phyloP scores from a whole-genome alignment of 2,329 filamentous ascomycete species.

The Knufia petricola region DNA sequence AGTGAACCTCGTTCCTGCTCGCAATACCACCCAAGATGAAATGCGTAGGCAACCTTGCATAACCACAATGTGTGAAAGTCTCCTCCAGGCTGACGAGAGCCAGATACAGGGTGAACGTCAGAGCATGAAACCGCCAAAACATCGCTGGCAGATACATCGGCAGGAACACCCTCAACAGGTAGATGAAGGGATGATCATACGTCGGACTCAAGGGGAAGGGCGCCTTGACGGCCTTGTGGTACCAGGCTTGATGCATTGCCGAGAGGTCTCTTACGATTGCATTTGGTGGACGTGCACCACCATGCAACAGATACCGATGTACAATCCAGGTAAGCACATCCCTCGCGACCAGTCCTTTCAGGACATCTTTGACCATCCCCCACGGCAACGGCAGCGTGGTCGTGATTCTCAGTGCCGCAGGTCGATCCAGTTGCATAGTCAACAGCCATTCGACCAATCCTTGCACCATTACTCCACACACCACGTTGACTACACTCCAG shows the following conservation, averaged over 20 bases:
- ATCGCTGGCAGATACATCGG: slow-evolving; percentile 49
- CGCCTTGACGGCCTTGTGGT: slow-evolving; percentile 40
- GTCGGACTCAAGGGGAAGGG: slow-evolving; percentile 49
- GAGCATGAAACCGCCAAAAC: slow-evolving; percentile 50
- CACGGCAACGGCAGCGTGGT: slow-evolving; percentile 54
- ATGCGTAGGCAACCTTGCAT: slow-evolving; percentile 47
- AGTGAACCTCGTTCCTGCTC: slow-evolving; percentile 46
- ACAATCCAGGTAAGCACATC: slow-evolving; percentile 63
- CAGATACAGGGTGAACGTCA: slow-evolving; percentile 49
- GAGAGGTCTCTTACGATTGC: slow-evolving; percentile 16
- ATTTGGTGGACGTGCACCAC: slow-evolving; percentile 24
- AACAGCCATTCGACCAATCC: slow-evolving; percentile 45
- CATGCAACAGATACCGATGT: slow-evolving; percentile 63
- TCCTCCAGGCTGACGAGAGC: slow-evolving; percentile 49
- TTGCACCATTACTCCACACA: slow-evolving; percentile 46
- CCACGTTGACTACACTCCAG: slow-evolving; percentile 48
- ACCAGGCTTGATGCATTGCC: slow-evolving; percentile 47
- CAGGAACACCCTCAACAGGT: slow-evolving; percentile 45
- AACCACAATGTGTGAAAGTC: slow-evolving; percentile 51
- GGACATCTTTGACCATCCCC: slow-evolving; percentile 47
- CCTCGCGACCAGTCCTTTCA: slow-evolving; percentile 44
- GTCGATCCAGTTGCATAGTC: slow-evolving; percentile 43
- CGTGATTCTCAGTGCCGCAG: slow-evolving; percentile 49
- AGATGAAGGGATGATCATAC: slow-evolving; percentile 51
- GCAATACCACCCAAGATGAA: slow-evolving; percentile 52